Evolutionary conservation across 2,329 filamentous ascomycete genomes (phyloP), one percentile per base, ranked within the genome.

Genomic region (Hypoxylon sp.): DNA sequence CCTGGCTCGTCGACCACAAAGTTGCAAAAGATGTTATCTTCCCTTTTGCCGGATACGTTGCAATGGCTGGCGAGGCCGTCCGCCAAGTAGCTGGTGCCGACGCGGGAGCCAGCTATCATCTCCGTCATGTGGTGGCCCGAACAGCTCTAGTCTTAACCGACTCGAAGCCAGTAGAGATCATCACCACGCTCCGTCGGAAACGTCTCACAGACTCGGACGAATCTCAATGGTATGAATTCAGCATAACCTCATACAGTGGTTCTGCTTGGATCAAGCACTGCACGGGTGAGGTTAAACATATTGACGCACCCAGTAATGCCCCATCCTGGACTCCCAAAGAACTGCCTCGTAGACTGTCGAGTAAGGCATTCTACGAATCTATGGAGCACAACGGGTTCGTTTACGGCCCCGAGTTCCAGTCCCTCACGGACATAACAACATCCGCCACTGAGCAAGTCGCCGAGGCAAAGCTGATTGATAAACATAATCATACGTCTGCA

Each of bases 71-170:
- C 30, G 76, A 79, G 58, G 77, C 75, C 1, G 71, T 68, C 22
- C 68, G 71, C 13, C 73, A 75, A 56, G 64, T 66, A 48, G 61
- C 59, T 13, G 57, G 49, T 2, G 64, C 63, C 22, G 66, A 70
- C 6, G 22, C 25, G 11, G 61, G 69, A 55, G 53, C 66, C 1
- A 74, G 71, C 3, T 79, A 76, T 42, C 70, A 69, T 13, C 40
- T 82, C 13, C 73, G 75, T 0, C 72, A 80, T 25, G 65, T 81
- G 1, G 66, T 72, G 6, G 68, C 79, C n/a, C 68, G 72, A 11
- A 68, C 76, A 0, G 79, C 79, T 3, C 61, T 82, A 11, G 72
- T 81, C 0, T 33, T 82, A 5, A 63, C 58, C n/a, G 74, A 79
- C 8, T 74, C 69, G 1, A 61, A 65, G 8, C 71, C 76, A 0